Percentiles rank a stretch among this genome's conserved stretches.
Evolutionary conservation across 331 rosid genomes (phyloP).

Genomic region (Acacia concinna): DNA sequence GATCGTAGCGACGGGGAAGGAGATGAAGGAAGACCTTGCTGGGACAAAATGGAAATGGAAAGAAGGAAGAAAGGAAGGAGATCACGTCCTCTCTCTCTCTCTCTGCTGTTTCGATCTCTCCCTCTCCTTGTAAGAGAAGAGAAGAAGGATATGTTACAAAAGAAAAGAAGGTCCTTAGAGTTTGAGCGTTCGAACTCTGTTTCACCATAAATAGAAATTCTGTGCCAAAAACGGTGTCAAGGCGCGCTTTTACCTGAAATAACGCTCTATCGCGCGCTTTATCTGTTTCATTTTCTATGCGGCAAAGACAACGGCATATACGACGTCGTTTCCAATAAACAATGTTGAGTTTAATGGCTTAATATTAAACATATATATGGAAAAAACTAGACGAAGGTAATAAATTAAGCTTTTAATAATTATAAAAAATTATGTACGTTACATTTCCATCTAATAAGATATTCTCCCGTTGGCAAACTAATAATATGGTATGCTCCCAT

Average conservation of each 20-base stretch:
- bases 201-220: constrained; percentile 13
- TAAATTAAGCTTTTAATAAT: too few relatives aligned
- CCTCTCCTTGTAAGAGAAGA: constrained; percentile 13
- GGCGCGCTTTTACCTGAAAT: constrained; percentile 26
- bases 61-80: background rate
- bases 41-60: constrained; percentile 3
- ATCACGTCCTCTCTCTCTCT: background rate
- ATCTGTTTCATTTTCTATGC: background rate
- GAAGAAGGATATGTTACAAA: background rate
- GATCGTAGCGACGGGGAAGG: background rate
- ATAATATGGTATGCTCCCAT: background rate
- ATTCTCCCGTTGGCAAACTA: too few relatives aligned
- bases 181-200: constrained; percentile 23
- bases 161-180: background rate
- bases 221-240: background rate
- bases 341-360: too few relatives aligned
- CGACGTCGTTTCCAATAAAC: background rate
- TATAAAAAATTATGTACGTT: too few relatives aligned
- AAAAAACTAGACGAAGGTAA: too few relatives aligned
- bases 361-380: too few relatives aligned
- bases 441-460: too few relatives aligned
- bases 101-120: background rate
- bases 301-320: background rate
- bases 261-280: constrained; percentile 18
- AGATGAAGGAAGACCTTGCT: background rate